Base-by-base conservation (phyloP, 306 rosid species). In the Citrullus amarus region DNA sequence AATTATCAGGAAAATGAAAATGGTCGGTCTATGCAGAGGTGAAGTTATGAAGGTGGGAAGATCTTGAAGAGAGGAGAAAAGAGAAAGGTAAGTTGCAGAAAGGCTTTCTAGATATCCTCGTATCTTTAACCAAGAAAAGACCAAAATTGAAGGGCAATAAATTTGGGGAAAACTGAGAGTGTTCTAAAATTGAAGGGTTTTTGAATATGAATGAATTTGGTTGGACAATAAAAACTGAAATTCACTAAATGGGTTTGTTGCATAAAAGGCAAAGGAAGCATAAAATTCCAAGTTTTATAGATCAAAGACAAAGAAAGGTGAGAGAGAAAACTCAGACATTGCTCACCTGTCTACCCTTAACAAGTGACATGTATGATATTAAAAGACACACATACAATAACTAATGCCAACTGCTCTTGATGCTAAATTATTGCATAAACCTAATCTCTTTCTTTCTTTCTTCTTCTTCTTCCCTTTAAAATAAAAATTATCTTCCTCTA, bases 341-440 rank as follows among this genome's bases (percentile, higher is more conserved):
- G 85, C 78, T 82, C 89, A 89, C 93, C 91, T 89, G 89, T 91
- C 71, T 79, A 86, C 81, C 84, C 83, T 82, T 73, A 81, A 80
- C 88, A 85, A 79, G 87, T 87, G 92, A 86, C 89, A 85, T 88
- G 54, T 84, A 88, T 89, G 93, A 89, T 85, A 89, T 92, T 87
- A 88, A 90, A 89, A 87, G 89, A 89, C 90, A 76, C 60, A 38
- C 76, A 81, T 62, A 83, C 72, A 83, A 86, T 87, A 89, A 89
- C 95, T n/a, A 90, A 89, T 85, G 91, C 93, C 96, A 92, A 89
- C 98, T 91, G 92, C 97, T 88, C 92, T 82, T 87, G 88, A 81
- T 89, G 88, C 79, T 79, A 83, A 88, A 89, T 92, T 86, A 89
- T 92, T 94, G 89, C 90, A 51, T 15, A 51, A 48, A 51, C 56